A percentile compares a stretch with the other conserved stretches of the same genome.
Evolutionary conservation across 345 rosid genomes (phyloP).

Genomic region (Populus deltoides): DNA sequence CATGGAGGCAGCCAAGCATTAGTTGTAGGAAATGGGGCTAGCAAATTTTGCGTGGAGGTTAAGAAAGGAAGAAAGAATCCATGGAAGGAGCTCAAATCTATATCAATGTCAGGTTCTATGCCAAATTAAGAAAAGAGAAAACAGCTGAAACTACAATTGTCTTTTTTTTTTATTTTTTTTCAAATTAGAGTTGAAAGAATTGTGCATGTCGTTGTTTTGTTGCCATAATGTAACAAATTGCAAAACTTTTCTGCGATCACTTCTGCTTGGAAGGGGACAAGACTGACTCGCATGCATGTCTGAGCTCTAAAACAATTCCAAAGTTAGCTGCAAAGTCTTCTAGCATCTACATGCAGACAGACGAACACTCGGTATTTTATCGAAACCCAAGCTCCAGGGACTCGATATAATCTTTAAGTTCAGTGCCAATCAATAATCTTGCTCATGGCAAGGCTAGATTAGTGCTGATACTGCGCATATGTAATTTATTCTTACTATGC

Average conservation of each 20-base stretch:
- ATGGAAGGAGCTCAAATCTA: neutral
- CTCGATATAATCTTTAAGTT: too few relatives aligned
- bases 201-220: neutral
- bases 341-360: too few relatives aligned
- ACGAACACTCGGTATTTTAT: too few relatives aligned
- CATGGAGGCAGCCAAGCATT: neutral
- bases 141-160: neutral
- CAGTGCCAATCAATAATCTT: too few relatives aligned
- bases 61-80: neutral
- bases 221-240: neutral
- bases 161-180: too few relatives aligned
- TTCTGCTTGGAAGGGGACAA: neutral
- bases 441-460: too few relatives aligned
- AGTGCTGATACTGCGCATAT: too few relatives aligned
- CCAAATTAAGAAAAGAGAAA: neutral
- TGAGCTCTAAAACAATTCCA: neutral
- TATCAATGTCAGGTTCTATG: neutral
- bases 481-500: too few relatives aligned
- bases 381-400: too few relatives aligned
- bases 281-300: neutral
- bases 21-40: neutral
- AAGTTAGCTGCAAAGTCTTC: neutral
- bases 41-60: neutral
- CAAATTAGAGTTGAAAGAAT: neutral
- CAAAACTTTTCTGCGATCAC: neutral